Base-by-base conservation (phyloP, 805 yeast genomes). In the Diddensiella santjacobensis region DNA sequence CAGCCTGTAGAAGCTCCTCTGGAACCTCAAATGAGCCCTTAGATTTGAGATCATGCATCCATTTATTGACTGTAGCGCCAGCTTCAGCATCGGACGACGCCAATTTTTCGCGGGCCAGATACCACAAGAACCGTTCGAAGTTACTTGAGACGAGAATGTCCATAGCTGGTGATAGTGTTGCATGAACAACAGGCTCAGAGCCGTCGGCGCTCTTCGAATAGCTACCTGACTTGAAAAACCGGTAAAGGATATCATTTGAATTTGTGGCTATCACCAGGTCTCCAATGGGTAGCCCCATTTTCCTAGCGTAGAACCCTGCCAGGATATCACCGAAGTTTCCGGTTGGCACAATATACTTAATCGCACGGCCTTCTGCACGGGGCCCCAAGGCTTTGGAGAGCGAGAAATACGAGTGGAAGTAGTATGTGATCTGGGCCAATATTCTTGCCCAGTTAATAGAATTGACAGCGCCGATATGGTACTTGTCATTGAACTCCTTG, bases 361-460 rank as follows among this genome's bases (percentile, higher is more conserved):
- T 80, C 8, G 15, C 38, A 8, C 31, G 31, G 8, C 31, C 31
- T 13, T 26, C 31, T 58, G 78, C 78, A 23, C 67, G 69, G 29
- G 68, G 65, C 37, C 53, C 55, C 23, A 41, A 58, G 40, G 57
- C 43, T 43, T 58, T 64, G 45, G 62, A 65, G 48, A 86, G 70
- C 65, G 81, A 82, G 79, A 93, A 90, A 74, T 82, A 93, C 3
- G 98, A 80, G 68, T 86, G 81, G 76, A 90, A 93, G 73, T 93
- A 93, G 72, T 93, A 93, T 19, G 99, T 90, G 66, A 89, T 91
- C 73, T 93, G 99, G 37, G 99, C 97, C 60, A 93, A 77, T 58
- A 93, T 93, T 71, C 99, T 83, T 5, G 99, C 98, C 99, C 99
- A 93, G 76, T 93, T 93, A 68, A 93, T 93, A 42, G 98, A 90